These are phyloP conservation scores for Verticillium zaregamsianum DNA, from an alignment of 2,329 filamentous ascomycete species.

Conservation along the genomic window DNA sequence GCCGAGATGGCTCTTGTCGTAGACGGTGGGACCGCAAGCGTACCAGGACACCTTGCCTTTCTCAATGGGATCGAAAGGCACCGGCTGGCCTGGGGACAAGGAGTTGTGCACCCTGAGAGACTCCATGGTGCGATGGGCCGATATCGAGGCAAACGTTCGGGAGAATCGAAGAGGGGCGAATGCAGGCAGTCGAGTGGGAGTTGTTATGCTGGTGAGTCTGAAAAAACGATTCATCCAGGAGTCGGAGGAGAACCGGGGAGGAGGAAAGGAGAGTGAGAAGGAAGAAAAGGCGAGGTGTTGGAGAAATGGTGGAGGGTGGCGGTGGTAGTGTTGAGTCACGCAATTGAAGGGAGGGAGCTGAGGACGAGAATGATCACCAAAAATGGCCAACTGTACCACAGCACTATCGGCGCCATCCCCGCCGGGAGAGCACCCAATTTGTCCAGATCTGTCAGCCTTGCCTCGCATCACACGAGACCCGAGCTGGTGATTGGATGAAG, in stretches of 20 bases:
- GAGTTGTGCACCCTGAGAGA: conserved; percentile 76
- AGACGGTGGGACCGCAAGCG: conserved; percentile 82
- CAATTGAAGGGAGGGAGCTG: conserved; percentile 1
- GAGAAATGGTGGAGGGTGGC: neutral
- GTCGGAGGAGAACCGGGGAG: conserved; percentile 2
- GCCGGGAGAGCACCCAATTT: conserved; percentile 1
- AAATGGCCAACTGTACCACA: conserved; percentile 2
- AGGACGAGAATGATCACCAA: neutral
- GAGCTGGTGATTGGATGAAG: neutral
- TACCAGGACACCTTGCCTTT: conserved; percentile 76
- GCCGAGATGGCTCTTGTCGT: conserved; percentile 76
- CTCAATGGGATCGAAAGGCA: conserved; percentile 70
- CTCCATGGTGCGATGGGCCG: conserved; percentile 34
- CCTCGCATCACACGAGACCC: neutral
- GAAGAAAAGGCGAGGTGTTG: conserved; percentile 12
- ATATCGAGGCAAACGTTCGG: conserved; percentile 28
- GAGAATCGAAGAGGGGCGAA: conserved; percentile 18
- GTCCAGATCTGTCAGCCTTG: neutral
- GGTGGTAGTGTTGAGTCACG: conserved; percentile 5
- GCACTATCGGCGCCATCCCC: conserved; percentile 1
- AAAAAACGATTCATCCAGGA: conserved; percentile 28
- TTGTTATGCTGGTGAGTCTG: conserved; percentile 19
- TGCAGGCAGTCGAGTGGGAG: conserved; percentile 19
- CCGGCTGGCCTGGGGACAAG: conserved; percentile 66
- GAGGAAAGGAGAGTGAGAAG: conserved; percentile 9